phyloP scores from a whole-genome alignment of 2,329 filamentous ascomycete genomes.

The Aspergillus transmontanensis region DNA sequence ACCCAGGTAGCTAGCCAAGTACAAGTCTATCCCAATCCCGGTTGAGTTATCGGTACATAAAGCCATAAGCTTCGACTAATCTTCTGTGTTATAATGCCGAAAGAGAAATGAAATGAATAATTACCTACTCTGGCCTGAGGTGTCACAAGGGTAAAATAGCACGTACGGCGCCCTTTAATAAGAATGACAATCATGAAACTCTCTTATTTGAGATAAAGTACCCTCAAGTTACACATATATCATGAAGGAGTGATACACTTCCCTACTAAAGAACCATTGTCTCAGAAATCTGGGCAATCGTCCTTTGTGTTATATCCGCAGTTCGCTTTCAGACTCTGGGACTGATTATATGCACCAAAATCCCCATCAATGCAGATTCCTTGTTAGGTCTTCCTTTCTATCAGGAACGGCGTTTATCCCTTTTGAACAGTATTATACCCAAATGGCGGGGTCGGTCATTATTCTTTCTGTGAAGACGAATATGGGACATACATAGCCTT shows the following conservation, averaged over 20 bases:
- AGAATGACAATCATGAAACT: background rate
- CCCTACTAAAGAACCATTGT: background rate
- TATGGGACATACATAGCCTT: no score
- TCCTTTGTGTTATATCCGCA: background rate
- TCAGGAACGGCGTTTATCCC: background rate
- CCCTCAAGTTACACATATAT: background rate
- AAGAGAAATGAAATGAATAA: no score
- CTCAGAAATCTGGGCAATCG: background rate
- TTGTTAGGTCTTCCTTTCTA: background rate
- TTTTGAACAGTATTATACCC: background rate
- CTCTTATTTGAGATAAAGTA: background rate
- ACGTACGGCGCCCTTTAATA: background rate
- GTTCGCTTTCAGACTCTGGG: background rate
- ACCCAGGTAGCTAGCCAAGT: no score
- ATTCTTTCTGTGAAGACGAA: background rate
- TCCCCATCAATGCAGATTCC: background rate
- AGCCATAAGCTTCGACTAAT: no score
- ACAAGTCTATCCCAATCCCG: no score
- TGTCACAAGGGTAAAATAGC: no score
- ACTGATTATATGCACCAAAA: background rate
- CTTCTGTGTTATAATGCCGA: no score
- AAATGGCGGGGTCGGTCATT: background rate
- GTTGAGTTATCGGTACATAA: no score
- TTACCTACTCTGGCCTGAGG: no score
- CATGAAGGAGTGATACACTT: background rate